Percentiles rank a stretch among this genome's conserved stretches.
Evolutionary conservation across 1,284 basidiomycete species (phyloP).

Genomic region (Paramarasmius palmivorus): DNA sequence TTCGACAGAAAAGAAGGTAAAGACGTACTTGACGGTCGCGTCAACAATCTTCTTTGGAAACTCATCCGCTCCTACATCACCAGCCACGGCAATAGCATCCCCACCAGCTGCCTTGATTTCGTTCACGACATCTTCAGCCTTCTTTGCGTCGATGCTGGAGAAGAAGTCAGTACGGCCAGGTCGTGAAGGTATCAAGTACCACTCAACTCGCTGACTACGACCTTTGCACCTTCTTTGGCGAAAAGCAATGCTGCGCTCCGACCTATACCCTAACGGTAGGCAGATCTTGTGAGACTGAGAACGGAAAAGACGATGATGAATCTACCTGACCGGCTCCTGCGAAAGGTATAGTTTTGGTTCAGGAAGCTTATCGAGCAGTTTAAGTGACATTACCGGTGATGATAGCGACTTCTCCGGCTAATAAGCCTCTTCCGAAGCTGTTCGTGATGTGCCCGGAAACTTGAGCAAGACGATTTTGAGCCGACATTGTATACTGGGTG

Average conservation of each 20-base stretch:
- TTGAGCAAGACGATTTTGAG: constrained; percentile 59
- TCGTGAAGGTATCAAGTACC: too few species aligned
- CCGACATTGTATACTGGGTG: constrained; percentile 43
- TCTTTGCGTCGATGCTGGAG: constrained; percentile 65
- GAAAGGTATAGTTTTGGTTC: constrained; percentile 2
- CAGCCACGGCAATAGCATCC: constrained; percentile 68
- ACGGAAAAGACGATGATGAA: not conserved
- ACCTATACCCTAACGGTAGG: constrained; percentile 64
- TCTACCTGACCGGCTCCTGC: constrained; percentile 73
- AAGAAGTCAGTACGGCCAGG: constrained; percentile 15
- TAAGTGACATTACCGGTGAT: constrained; percentile 60
- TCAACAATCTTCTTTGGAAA: constrained; percentile 81
- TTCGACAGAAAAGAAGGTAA: not conserved
- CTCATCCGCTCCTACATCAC: constrained; percentile 80
- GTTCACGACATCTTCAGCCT: constrained; percentile 63
- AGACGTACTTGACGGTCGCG: constrained; percentile 70
- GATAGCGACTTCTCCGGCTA: constrained; percentile 81
- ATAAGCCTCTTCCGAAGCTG: constrained; percentile 59
- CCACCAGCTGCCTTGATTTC: constrained; percentile 79
- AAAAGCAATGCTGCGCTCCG: constrained; percentile 75
- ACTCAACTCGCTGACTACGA: constrained; percentile 76
- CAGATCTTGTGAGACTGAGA: not conserved
- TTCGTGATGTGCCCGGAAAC: constrained; percentile 70
- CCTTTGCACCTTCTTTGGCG: constrained; percentile 83
- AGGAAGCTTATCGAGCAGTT: constrained; percentile 14